Evolutionary conservation across 1,284 basidiomycete genomes (phyloP).

Genomic region (Phenoliferia sp.): DNA sequence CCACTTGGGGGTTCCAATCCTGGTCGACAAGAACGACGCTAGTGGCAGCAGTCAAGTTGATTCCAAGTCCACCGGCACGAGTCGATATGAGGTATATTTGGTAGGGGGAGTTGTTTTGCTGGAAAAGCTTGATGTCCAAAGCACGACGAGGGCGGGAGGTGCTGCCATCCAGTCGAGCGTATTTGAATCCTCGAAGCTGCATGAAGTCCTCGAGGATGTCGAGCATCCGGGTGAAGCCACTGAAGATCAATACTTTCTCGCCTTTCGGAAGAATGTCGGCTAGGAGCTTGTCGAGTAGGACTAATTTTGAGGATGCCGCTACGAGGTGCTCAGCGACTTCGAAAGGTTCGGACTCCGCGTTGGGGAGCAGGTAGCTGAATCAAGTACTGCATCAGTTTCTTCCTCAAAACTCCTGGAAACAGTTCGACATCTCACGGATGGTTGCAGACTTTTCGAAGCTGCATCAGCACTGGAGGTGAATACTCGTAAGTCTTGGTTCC

Average conservation of each 20-base stretch:
- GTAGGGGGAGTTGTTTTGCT: conserved; percentile 50
- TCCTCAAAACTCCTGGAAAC: conserved; percentile 50
- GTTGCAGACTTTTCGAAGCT: conserved; percentile 50
- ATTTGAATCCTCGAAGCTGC: conserved; percentile 22
- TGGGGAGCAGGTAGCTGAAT: conserved; percentile 49
- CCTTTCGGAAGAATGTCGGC: conserved; percentile 30
- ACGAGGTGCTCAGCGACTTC: conserved; percentile 55
- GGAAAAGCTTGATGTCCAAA: conserved; percentile 59
- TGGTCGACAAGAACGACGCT: conserved; percentile 32
- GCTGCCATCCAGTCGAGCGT: conserved; percentile 30
- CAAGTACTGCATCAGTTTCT: conserved; percentile 3
- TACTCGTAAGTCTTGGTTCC: neutral
- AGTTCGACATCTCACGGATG: neutral
- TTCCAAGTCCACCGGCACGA: conserved; percentile 40
- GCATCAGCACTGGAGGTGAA: conserved; percentile 41
- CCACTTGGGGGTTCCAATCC: conserved; percentile 31
- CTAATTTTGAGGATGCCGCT: conserved; percentile 49
- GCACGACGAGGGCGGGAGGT: conserved; percentile 51
- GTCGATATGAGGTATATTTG: conserved; percentile 33
- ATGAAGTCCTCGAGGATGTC: conserved; percentile 35
- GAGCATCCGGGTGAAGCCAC: conserved; percentile 51
- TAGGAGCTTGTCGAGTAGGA: conserved; percentile 35
- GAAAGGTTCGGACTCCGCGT: conserved; percentile 53
- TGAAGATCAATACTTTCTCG: conserved; percentile 36
- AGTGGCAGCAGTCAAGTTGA: conserved; percentile 31